Conservation (phyloP, 768 basidiomycete species). For the Serendipita vermifera region DNA sequence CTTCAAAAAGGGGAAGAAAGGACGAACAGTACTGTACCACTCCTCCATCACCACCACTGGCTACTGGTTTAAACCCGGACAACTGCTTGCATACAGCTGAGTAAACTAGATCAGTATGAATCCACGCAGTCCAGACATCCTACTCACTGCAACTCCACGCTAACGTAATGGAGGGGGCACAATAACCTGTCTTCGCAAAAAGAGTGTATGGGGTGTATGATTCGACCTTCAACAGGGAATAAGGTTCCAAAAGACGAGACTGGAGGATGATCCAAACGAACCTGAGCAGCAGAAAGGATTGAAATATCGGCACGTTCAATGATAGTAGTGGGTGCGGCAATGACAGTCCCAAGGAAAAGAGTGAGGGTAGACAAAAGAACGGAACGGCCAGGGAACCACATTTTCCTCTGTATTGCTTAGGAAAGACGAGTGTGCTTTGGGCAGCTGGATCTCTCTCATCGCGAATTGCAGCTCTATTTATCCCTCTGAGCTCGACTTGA, state of each 20-base stretch:
- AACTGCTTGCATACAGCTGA: not conserved
- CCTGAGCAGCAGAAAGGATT: not conserved
- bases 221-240: not conserved
- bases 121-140: not conserved
- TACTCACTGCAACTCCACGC: slow-evolving; percentile 1
- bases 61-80: not conserved
- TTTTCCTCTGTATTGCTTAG: too few species aligned
- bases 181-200: not conserved
- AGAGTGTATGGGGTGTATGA: not conserved
- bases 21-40: slow-evolving; percentile 3
- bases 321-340: not conserved
- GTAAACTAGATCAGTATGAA: not conserved
- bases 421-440: too few species aligned
- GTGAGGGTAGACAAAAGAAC: not conserved
- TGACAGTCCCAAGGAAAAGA: not conserved
- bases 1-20: too few species aligned
- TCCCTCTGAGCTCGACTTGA: too few species aligned
- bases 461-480: too few species aligned
- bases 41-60: slow-evolving; percentile 1
- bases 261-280: too few species aligned
- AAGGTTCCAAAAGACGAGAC: not conserved
- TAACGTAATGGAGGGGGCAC: not conserved
- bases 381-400: not conserved
- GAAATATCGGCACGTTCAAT: not conserved
- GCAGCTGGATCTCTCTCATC: too few species aligned